Base-by-base conservation (phyloP, 176 grass and related monocot species). In the Oryza longistaminata region DNA sequence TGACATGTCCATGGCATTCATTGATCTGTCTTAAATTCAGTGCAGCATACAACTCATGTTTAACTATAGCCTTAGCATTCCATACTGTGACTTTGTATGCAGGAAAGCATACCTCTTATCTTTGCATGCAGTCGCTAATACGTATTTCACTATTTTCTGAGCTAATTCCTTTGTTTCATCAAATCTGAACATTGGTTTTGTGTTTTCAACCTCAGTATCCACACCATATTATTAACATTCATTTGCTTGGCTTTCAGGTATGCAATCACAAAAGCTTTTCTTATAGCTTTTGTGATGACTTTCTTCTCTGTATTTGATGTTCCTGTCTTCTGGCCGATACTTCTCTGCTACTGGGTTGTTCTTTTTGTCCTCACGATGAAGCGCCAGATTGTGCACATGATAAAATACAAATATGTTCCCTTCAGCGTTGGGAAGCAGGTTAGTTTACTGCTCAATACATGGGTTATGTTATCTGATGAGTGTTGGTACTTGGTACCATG, bases 281-380 rank as follows among this genome's bases (percentile, higher is more conserved):
- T 90, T 35, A 19, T 97, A 83, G 95, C 92, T 77, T 93, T 97
- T 88, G 71, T 93, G 46, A 97, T 97, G 95, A 95, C 92, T 19
- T 97, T 95, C 89, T 95, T 97, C 76, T 93, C 90, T 19, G 92
- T 97, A n/a, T 97, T 97, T 70, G 95, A 97, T 68, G 95, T 97
- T 14, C 95, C 95, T 62, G 95, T 95, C 35, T 97, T 97, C 85
- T 97, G 95, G 92, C 92, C 92, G 22, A 97, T 95, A 84, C 90
- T 95, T 66, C 89, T 97, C 9, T 94, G 90, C 87, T 97, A 97
- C 68, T 97, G 95, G 95, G 50, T 97, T 35, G 90, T 97, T 73
- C 95, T 97, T 66, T 95, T 97, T 2, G 86, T 95, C 77, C 78
- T 97, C 16, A 97, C 90, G 0, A 97, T 97, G 95, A 97, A 95